Evolutionary conservation across 2,329 filamentous ascomycete species (phyloP).

Genomic region (Ilyonectria sp.): DNA sequence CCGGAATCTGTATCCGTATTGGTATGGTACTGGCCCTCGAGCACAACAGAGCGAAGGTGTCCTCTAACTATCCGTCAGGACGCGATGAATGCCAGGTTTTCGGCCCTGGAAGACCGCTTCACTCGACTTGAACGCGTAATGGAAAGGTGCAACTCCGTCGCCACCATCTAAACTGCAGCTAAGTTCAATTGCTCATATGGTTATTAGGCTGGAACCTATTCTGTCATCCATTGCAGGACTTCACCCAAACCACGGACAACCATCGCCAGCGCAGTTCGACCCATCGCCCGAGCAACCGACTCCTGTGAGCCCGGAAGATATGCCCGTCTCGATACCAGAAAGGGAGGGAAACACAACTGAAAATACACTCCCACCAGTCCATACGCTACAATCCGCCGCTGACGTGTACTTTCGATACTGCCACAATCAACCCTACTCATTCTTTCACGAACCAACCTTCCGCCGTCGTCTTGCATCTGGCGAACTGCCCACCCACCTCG

Average conservation of each 20-base stretch:
- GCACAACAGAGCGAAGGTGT: background rate
- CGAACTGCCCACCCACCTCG: background rate
- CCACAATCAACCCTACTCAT: slow-evolving; percentile 11
- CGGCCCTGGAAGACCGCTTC: background rate
- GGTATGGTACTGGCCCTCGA: background rate
- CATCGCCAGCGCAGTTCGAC: background rate
- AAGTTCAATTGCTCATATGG: background rate
- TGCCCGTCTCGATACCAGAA: background rate
- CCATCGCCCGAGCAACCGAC: background rate
- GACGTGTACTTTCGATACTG: slow-evolving; percentile 10
- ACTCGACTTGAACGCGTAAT: background rate
- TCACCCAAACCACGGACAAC: background rate
- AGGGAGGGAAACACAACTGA: background rate
- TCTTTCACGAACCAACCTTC: slow-evolving; percentile 9
- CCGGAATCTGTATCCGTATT: background rate
- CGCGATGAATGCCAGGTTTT: background rate
- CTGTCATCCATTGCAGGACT: background rate
- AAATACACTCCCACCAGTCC: background rate
- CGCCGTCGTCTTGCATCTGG: background rate
- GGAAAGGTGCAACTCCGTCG: background rate
- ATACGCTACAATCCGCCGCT: slow-evolving; percentile 1
- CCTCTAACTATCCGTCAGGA: background rate
- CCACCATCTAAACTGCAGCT: background rate
- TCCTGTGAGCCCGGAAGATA: background rate
- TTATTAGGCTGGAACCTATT: slow-evolving; percentile 3